Evolutionary conservation across 768 basidiomycete genomes (phyloP), one percentile per base, ranked within the genome.

Genomic region (Sistotremastrum niveocremeum): DNA sequence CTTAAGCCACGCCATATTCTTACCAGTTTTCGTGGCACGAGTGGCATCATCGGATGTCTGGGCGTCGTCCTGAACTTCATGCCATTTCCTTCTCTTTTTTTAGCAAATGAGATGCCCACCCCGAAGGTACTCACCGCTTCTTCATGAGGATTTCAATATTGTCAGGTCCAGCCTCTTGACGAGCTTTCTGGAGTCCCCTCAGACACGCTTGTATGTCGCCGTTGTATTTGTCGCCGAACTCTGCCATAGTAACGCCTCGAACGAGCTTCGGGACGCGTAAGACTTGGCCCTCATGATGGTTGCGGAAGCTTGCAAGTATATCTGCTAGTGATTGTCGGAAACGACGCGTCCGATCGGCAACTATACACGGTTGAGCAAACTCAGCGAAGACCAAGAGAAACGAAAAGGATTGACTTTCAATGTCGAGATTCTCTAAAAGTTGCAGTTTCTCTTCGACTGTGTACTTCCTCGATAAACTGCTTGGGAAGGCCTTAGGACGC

Each of bases 201-300:
- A 84, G 61, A 37, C 81, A 81, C 6, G 73, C 74, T 56, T 84
- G 81, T 29, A 84, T 65, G 54, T 85, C 79, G 3, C 82, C 85
- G 44, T 79, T 69, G 62, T 86, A 87, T 57, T 81, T 84, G 49
- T 76, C 74, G 11, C 77, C 79, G 59, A 88, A 85, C 39, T 86
- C 84, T 51, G 74, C 74, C 72, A 88, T 77, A 9, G 77, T 74
- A 60, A 87, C 77, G 31, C 64, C 64, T 34, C 83, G 74, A 34
- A 88, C 78, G 51, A 79, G 74, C 54, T 77, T 83, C 1, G 84
- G 85, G 33, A 87, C 82, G 43, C 80, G 75, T 11, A 72, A 73
- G 2, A 87, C 74, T 47, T 78, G 78, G 0, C 77, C 77, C 56
- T 87, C 83, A 56, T 84, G 81, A 54, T 82, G 81, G 29, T 79